Percentiles rank a stretch among this genome's conserved stretches.
Conservation (phyloP, 768 basidiomycete genomes). For the Termitomyces sp. region DNA sequence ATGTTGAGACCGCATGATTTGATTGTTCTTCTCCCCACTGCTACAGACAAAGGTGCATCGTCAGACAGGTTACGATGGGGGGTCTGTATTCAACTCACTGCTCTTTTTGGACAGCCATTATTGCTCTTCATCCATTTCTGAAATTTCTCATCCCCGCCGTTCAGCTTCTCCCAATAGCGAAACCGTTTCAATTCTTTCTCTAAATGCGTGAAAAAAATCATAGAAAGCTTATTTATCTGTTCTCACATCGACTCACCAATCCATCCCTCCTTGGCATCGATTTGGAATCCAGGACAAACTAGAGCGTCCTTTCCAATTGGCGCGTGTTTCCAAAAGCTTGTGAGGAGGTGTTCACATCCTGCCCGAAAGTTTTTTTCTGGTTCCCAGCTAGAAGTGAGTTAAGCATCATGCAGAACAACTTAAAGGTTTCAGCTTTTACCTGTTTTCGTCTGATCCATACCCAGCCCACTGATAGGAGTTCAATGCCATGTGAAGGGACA, state of each 20-base stretch:
- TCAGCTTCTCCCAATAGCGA: neutral
- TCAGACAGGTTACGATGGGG: neutral
- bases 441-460: neutral
- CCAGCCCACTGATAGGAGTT: neutral
- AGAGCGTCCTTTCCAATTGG: conserved; percentile 46
- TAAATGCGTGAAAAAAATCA: conserved; percentile 5
- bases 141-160: neutral
- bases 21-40: neutral
- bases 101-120: neutral
- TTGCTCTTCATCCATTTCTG: neutral
- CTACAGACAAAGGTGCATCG: neutral
- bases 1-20: neutral
- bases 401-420: neutral
- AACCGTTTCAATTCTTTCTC: conserved; percentile 27
- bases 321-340: conserved; percentile 54
- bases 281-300: conserved; percentile 46
- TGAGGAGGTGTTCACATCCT: conserved; percentile 51
- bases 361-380: conserved; percentile 49
- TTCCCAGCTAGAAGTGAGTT: conserved; percentile 51
- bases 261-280: conserved; percentile 43
- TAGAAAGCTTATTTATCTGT: conserved; percentile 1
- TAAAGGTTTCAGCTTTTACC: neutral
- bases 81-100: neutral
- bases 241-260: conserved; percentile 38
- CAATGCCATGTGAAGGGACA: neutral